These are phyloP conservation scores for Tanacetum coccineum DNA, from an alignment of 129 eudicot genomes.

Conservation along the genomic window DNA sequence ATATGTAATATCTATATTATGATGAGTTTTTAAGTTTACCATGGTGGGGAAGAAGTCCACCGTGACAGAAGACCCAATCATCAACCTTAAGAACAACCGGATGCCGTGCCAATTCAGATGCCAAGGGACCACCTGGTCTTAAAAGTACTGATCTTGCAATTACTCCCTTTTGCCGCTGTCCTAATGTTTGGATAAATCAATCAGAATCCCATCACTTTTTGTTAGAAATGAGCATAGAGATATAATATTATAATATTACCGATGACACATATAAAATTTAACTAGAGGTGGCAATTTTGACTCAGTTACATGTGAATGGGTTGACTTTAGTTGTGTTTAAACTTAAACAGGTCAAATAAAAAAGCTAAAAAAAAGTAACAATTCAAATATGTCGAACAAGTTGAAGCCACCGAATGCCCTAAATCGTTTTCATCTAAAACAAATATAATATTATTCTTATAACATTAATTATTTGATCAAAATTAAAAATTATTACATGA, in stretches of 20 bases:
- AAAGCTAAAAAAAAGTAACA: no score
- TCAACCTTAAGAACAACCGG: constrained; percentile 83
- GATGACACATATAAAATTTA: constrained; percentile 6
- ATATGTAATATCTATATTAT: constrained; percentile 2
- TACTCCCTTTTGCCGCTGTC: constrained; percentile 98
- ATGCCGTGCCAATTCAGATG: constrained; percentile 84
- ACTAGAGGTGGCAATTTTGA: not conserved
- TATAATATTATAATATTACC: not conserved
- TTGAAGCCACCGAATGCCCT: not conserved
- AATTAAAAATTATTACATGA: no score
- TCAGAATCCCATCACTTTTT: constrained; percentile 32
- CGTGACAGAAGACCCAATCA: constrained; percentile 98
- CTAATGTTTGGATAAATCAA: constrained; percentile 58
- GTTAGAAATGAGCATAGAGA: constrained; percentile 7
- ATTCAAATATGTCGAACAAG: not conserved
- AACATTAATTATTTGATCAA: no score
- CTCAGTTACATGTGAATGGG: not conserved
- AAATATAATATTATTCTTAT: no score
- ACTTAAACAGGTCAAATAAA: no score
- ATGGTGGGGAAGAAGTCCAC: constrained; percentile 99
- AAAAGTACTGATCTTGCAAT: constrained; percentile 87
- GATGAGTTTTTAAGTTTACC: constrained; percentile 40
- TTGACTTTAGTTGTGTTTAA: not conserved
- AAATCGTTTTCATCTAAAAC: no score
- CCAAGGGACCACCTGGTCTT: constrained; percentile 94